Evolutionary conservation across 202 grass and related monocot species (phyloP).

Genomic region (Saccharum hybrid): DNA sequence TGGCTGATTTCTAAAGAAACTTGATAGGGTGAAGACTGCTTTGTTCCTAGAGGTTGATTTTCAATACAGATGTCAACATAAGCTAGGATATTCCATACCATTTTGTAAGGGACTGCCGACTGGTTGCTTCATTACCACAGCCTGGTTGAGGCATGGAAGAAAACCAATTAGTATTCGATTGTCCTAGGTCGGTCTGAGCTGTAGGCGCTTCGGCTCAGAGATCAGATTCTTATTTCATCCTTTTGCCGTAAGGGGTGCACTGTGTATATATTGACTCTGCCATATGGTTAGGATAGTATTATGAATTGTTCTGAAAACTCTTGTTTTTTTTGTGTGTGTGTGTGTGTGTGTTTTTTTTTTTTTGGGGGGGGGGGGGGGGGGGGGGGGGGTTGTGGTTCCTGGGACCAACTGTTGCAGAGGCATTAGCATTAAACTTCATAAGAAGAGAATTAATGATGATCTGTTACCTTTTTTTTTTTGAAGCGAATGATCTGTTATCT

Average conservation of each 20-base stretch:
- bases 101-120: not conserved
- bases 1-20: no score
- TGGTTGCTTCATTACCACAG: constrained; percentile 10
- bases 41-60: constrained; percentile 11
- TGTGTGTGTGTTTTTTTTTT: no score
- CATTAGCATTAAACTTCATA: no score
- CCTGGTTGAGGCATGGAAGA: constrained; percentile 12
- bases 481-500: not conserved
- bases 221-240: not conserved
- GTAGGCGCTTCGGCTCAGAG: not conserved
- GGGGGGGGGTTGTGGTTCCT: no score
- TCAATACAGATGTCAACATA: constrained; percentile 24
- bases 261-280: constrained; percentile 42
- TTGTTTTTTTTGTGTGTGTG: no score
- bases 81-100: constrained; percentile 13
- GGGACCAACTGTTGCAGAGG: no score
- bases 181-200: not conserved
- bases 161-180: constrained; percentile 12
- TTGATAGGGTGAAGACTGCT: not conserved
- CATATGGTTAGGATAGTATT: constrained; percentile 22
- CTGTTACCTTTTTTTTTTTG: no score
- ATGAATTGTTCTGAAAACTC: not conserved
- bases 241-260: constrained; percentile 6
- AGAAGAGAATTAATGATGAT: no score
- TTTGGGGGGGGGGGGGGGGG: no score